Evolutionary conservation across 176 grass and related monocot species (phyloP).

Genomic region (Ensete ventricosum): DNA sequence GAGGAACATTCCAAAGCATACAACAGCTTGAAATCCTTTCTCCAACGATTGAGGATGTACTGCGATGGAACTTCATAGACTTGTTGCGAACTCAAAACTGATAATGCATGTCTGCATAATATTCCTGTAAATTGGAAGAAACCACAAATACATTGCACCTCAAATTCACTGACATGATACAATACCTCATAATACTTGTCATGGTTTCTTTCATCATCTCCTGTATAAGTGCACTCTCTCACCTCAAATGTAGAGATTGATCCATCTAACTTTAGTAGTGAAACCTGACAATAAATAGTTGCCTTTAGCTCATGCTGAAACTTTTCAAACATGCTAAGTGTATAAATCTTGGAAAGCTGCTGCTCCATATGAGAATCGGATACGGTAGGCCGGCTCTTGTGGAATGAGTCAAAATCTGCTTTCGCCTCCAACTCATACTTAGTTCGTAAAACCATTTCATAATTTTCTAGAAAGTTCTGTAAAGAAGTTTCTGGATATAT

Average conservation of each 20-base stretch:
- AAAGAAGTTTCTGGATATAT: slow-evolving; percentile 40
- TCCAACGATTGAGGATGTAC: slow-evolving; percentile 60
- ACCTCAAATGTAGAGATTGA: slow-evolving; percentile 45
- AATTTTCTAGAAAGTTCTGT: slow-evolving; percentile 40
- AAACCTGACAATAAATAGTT: slow-evolving; percentile 39
- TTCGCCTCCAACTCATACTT: slow-evolving; percentile 58
- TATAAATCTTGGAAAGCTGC: slow-evolving; percentile 61
- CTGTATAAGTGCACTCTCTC: slow-evolving; percentile 33
- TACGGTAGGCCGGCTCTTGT: slow-evolving; percentile 26
- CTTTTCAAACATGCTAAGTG: slow-evolving; percentile 52
- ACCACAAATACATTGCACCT: slow-evolving; percentile 54
- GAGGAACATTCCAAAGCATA: slow-evolving; percentile 33
- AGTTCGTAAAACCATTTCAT: slow-evolving; percentile 33
- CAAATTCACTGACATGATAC: slow-evolving; percentile 39
- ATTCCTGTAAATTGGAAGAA: slow-evolving; percentile 56
- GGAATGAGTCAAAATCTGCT: slow-evolving; percentile 52
- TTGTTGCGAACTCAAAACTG: slow-evolving; percentile 58
- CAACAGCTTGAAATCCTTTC: slow-evolving; percentile 46
- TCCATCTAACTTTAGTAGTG: slow-evolving; percentile 28
- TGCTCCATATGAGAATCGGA: slow-evolving; percentile 64
- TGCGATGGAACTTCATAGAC: slow-evolving; percentile 44
- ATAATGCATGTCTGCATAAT: slow-evolving; percentile 54
- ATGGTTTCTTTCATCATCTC: slow-evolving; percentile 28
- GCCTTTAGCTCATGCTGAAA: slow-evolving; percentile 65
- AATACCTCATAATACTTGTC: slow-evolving; percentile 56